These are phyloP conservation scores for Leersia perrieri DNA, from an alignment of 176 grass and related monocot genomes.

Conservation along the genomic window DNA sequence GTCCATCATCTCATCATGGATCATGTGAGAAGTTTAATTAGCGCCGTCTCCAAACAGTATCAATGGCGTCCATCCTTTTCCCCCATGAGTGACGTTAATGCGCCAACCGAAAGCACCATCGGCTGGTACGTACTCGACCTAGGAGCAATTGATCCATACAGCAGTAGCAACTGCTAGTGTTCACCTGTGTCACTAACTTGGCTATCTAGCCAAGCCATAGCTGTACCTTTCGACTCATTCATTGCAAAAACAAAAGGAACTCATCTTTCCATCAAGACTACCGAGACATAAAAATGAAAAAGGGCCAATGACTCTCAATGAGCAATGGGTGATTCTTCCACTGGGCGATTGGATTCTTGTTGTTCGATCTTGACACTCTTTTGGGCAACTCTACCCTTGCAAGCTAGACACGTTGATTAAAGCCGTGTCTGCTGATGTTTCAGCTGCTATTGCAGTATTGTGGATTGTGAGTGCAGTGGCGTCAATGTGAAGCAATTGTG, in stretches of 20 bases:
- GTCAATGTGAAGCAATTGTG: neutral
- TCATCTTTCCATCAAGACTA: neutral
- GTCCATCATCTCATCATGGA: neutral
- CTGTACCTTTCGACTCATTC: neutral
- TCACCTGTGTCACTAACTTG: neutral
- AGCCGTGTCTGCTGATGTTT: neutral
- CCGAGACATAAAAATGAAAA: neutral
- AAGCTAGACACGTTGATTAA: neutral
- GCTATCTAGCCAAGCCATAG: neutral
- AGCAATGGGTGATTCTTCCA: neutral
- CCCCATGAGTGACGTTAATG: slow-evolving; percentile 1
- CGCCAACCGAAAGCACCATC: slow-evolving; percentile 1
- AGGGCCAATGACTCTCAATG: neutral
- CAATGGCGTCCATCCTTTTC: neutral
- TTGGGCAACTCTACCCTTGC: neutral
- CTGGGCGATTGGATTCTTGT: neutral
- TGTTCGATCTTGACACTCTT: neutral
- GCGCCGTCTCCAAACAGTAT: neutral
- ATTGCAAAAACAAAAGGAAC: neutral
- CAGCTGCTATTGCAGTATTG: neutral
- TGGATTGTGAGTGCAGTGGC: neutral
- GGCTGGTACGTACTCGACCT: neutral
- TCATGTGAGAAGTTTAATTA: neutral
- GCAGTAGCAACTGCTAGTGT: neutral
- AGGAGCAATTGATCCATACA: neutral